Percentiles rank a stretch among this genome's conserved stretches.
phyloP scores from a whole-genome alignment of 192 early-diverging fungal species.

The Coemansia furcata region DNA sequence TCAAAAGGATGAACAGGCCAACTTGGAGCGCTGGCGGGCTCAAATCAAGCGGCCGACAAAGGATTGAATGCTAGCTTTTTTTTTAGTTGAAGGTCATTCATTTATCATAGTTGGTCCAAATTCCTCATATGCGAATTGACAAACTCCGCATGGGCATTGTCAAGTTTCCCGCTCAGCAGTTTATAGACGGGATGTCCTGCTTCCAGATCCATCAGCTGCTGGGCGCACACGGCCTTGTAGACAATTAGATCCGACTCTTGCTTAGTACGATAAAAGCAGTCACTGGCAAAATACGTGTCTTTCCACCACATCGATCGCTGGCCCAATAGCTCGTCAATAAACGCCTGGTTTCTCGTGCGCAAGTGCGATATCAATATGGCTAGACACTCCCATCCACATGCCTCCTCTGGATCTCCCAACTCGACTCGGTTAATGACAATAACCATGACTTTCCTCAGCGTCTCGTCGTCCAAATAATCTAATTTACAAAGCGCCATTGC shows the following conservation, averaged over 20 bases:
- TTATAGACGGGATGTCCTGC: constrained; percentile 14
- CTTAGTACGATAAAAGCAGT: neutral
- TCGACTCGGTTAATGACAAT: constrained; percentile 36
- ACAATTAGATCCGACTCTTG: constrained; percentile 1
- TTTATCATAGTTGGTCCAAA: neutral
- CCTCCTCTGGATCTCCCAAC: constrained; percentile 20
- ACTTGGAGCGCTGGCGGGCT: constrained; percentile 48
- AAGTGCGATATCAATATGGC: neutral
- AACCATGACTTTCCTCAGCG: neutral
- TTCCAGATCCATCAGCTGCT: constrained; percentile 18
- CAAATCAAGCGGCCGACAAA: constrained; percentile 43
- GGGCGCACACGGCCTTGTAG: constrained; percentile 28
- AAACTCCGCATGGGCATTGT: constrained; percentile 5
- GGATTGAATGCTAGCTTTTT: neutral
- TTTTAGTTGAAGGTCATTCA: neutral
- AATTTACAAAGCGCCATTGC: neutral
- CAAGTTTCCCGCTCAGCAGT: constrained; percentile 14
- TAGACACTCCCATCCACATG: constrained; percentile 22
- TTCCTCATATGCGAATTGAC: constrained; percentile 13
- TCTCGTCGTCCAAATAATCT: neutral
- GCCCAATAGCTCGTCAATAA: constrained; percentile 11
- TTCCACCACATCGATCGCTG: constrained; percentile 33
- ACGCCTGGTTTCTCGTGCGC: neutral
- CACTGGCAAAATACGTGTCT: constrained; percentile 14
- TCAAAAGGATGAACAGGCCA: constrained; percentile 44